Evolutionary conservation across 371 early-diverging fungal species (phyloP), one percentile per base, ranked within the genome.

Genomic region (Syncephalastrum racemosum): DNA sequence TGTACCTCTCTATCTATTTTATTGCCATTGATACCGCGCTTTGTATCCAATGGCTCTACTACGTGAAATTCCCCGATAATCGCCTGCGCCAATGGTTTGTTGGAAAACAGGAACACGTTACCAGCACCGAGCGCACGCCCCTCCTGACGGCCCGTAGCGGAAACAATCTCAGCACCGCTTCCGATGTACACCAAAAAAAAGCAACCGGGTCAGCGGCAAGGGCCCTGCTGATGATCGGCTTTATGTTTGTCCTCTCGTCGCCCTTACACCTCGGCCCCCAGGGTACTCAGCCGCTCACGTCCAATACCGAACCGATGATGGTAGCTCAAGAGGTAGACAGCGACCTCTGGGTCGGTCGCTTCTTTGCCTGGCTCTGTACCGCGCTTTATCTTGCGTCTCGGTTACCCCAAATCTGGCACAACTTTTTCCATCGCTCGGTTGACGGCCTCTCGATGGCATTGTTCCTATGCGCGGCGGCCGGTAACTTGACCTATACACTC

Each of bases 391-490:
- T 91, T 4, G 67, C 82, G 0, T 84, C 84, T 25, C 72, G 91
- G 8, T 55, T 87, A 46, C 90, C 91, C 4, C 91, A 91, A 63
- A 81, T 91, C 48, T 75, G 71, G 63, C 81, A 80, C 52, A 86
- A 86, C 56, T 77, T 65, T 50, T 58, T 62, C 7, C 75, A 90
- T 20, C 68, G 76, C 19, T 88, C 90, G 0, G 81, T 82, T 10
- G 73, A 85, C 55, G 89, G 90, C 0, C 67, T 91, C 5, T 77
- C 87, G 1, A 83, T 89, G 58, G 62, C 80, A 16, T 74, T 91
- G 73, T 90, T 91, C 69, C 63, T 80, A 27, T 88, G 80, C 67
- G 90, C 91, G 0, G 85, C 85, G 3, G 71, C 80, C 67, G 91
- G 88, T 1, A 91, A 91, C 48, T 53, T 86, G 23, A 81, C 85